Evolutionary conservation across 805 yeast species (phyloP).

Genomic region (Ascoidea asiatica): DNA sequence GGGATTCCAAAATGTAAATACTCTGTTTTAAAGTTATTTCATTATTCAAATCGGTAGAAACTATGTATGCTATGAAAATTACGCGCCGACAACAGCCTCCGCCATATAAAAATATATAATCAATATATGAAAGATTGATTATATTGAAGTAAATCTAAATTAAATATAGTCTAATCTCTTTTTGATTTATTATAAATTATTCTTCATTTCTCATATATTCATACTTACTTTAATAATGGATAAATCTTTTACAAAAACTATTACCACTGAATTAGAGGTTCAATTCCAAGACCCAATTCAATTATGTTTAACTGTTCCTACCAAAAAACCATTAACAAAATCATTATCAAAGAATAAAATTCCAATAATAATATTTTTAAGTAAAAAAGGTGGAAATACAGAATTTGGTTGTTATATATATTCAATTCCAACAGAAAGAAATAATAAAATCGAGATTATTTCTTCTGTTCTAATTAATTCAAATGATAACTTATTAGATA

Average conservation of each 20-base stretch:
- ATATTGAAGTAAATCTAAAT: background rate
- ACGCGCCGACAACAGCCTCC: too few species aligned
- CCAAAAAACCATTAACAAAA: background rate
- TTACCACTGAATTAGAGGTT: background rate
- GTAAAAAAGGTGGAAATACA: conserved; percentile 18
- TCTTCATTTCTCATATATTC: background rate
- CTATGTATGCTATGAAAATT: too few species aligned
- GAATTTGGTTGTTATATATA: conserved; percentile 31
- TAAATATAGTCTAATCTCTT: conserved; percentile 6
- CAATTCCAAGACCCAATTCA: conserved; percentile 7
- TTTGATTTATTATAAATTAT: too few species aligned
- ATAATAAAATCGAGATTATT: background rate
- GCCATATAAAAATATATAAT: too few species aligned
- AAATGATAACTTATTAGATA: conserved; percentile 25
- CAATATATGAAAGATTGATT: background rate
- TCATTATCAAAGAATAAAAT: conserved; percentile 6
- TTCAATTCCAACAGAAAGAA: conserved; percentile 23
- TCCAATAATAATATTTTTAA: conserved; percentile 25
- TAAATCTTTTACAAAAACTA: background rate
- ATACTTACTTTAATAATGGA: background rate
- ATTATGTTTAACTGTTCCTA: conserved; percentile 7
- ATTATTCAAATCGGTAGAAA: too few species aligned
- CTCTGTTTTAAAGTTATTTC: too few species aligned
- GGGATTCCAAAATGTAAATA: too few species aligned
- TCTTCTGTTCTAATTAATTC: conserved; percentile 29